Conservation (phyloP, 2,329 filamentous ascomycete species). For the Talaromyces sp. region DNA sequence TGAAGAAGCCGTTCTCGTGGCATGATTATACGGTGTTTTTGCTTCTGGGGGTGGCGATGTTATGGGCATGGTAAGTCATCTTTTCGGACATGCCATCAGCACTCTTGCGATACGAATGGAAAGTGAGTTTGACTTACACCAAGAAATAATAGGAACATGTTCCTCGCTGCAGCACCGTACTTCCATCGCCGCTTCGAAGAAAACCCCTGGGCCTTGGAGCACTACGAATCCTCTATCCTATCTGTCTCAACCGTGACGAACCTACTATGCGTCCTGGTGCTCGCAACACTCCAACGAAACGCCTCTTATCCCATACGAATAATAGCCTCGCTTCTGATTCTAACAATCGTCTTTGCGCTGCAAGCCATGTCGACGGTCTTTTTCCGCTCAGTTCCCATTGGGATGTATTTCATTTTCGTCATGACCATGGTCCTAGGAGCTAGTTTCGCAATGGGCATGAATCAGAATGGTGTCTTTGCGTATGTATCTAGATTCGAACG, state of each 20-base stretch:
- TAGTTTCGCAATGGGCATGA: constrained; percentile 75
- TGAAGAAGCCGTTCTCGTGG: constrained; percentile 64
- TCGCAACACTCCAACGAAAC: constrained; percentile 74
- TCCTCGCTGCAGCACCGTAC: constrained; percentile 89
- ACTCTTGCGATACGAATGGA: no score
- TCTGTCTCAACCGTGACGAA: constrained; percentile 84
- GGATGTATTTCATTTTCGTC: constrained; percentile 73
- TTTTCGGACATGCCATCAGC: not conserved
- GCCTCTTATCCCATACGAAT: constrained; percentile 90
- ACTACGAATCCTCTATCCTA: constrained; percentile 87
- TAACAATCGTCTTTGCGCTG: constrained; percentile 70
- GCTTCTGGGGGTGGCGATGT: constrained; percentile 84
- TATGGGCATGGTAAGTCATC: constrained; percentile 85
- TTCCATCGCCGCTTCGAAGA: constrained; percentile 77
- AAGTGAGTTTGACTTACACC: not conserved
- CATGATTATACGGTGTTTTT: constrained; percentile 82
- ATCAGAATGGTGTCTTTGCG: constrained; percentile 92
- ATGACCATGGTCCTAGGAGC: constrained; percentile 77
- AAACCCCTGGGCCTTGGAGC: constrained; percentile 67
- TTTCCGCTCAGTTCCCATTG: constrained; percentile 61
- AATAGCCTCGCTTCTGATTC: constrained; percentile 70
- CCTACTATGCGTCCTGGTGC: constrained; percentile 68
- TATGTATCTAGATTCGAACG: constrained; percentile 83
- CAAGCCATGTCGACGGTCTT: constrained; percentile 75
- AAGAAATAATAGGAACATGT: constrained; percentile 78